Evolutionary conservation across 495 filamentous ascomycete genomes (phyloP).

Genomic region (Aspergillus carlsbadensis): DNA sequence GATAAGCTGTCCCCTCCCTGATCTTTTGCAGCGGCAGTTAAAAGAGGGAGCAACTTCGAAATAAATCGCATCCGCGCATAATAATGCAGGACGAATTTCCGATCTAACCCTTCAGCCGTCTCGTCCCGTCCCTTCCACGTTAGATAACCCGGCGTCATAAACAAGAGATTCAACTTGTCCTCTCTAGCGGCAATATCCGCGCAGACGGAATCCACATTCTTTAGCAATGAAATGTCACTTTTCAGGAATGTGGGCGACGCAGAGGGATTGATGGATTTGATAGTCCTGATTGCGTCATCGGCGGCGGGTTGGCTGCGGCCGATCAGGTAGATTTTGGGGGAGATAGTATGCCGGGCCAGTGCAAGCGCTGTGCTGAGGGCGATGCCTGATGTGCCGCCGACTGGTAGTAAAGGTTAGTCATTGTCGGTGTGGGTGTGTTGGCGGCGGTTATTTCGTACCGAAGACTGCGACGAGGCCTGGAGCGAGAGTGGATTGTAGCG

Average conservation of each 20-base stretch:
- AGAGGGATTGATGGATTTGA: conserved; percentile 36
- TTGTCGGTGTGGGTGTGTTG: not conserved
- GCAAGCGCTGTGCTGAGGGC: conserved; percentile 56
- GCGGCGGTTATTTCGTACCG: conserved; percentile 29
- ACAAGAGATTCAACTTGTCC: conserved; percentile 55
- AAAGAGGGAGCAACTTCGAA: conserved; percentile 58
- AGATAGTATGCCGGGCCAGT: conserved; percentile 50
- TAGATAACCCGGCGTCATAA: conserved; percentile 35
- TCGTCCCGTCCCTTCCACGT: conserved; percentile 23
- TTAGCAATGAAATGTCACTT: conserved; percentile 54
- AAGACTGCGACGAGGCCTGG: conserved; percentile 54
- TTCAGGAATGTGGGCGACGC: conserved; percentile 24
- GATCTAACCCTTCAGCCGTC: conserved; percentile 61
- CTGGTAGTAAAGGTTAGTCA: conserved; percentile 29
- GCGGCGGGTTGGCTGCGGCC: conserved; percentile 40
- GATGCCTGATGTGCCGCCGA: conserved; percentile 66
- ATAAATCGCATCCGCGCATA: conserved; percentile 69
- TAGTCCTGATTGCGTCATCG: conserved; percentile 23
- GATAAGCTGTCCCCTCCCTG: conserved; percentile 30
- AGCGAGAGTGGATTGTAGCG: conserved; percentile 36
- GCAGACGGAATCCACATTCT: conserved; percentile 56
- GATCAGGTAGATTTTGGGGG: conserved; percentile 49
- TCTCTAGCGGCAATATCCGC: conserved; percentile 52
- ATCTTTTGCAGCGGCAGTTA: conserved; percentile 35
- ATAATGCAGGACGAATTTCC: conserved; percentile 54